Percentiles rank a stretch among this genome's conserved stretches.
These are phyloP conservation scores for Brettanomyces sp. DNA, from an alignment of 805 yeast genomes.

Conservation along the genomic window DNA sequence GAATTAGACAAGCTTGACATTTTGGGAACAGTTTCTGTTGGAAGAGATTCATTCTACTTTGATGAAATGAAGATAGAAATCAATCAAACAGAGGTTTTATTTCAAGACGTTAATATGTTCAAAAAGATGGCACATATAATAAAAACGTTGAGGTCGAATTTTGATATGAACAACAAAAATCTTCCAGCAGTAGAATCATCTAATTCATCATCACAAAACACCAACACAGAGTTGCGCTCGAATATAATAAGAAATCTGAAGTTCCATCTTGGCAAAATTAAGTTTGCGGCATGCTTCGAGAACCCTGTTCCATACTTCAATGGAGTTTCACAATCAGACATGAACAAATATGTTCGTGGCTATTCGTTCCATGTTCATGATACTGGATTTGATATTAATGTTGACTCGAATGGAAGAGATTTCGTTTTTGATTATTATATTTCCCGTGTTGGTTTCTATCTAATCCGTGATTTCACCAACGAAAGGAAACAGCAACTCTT, in stretches of 20 bases:
- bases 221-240: too few relatives aligned
- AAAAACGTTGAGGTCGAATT: not conserved
- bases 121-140: conserved; percentile 8
- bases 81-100: conserved; percentile 7
- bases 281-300: conserved; percentile 18
- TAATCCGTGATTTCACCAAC: conserved; percentile 15
- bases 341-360: conserved; percentile 23
- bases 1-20: conserved; percentile 11
- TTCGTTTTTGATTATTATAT: not conserved
- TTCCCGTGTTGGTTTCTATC: not conserved
- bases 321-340: conserved; percentile 19
- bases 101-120: conserved; percentile 8
- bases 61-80: conserved; percentile 4
- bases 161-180: not conserved
- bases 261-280: conserved; percentile 5
- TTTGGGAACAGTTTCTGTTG: conserved; percentile 6
- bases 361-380: conserved; percentile 6
- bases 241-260: too few relatives aligned
- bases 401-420: not conserved
- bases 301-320: conserved; percentile 22
- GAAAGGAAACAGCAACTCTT: conserved; percentile 6
- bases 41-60: conserved; percentile 3
- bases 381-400: not conserved
- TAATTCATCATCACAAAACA: too few relatives aligned
- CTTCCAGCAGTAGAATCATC: too few relatives aligned